Percentiles rank a stretch among this genome's conserved stretches.
Conservation (phyloP, 2,329 filamentous ascomycete species). For the Ambrosiella xylebori region DNA sequence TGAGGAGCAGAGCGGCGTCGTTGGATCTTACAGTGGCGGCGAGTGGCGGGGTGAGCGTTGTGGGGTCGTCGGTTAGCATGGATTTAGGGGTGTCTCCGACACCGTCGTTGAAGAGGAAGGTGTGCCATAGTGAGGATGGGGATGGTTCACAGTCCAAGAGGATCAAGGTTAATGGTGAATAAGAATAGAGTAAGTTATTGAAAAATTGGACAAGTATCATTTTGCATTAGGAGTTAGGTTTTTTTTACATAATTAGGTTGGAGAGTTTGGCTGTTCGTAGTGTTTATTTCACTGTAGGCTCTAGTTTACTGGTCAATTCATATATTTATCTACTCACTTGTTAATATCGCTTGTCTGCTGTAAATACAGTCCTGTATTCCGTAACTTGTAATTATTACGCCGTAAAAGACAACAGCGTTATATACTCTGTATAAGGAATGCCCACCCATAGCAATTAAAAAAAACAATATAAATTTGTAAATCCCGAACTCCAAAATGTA, state of each 20-base stretch:
- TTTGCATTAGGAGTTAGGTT: not conserved
- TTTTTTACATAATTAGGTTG: not conserved
- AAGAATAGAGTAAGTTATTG: not conserved
- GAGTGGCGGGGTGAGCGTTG: not conserved
- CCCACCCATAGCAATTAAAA: too few relatives aligned
- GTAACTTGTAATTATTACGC: too few relatives aligned
- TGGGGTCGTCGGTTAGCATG: not conserved
- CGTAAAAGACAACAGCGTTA: too few relatives aligned
- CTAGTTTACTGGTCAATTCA: not conserved
- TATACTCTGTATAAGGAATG: too few relatives aligned
- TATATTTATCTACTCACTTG: too few relatives aligned
- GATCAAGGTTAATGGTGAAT: not conserved
- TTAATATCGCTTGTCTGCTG: too few relatives aligned
- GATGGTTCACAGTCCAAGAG: not conserved
- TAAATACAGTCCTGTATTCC: too few relatives aligned
- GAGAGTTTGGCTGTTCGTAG: not conserved
- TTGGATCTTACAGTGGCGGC: not conserved
- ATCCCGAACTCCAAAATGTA: not conserved
- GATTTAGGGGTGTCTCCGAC: not conserved
- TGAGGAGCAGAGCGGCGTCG: not conserved
- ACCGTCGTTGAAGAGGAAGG: constrained; percentile 9
- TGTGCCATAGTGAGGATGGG: not conserved
- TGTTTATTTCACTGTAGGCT: not conserved
- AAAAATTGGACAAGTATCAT: not conserved
- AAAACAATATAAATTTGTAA: not conserved